Evolutionary conservation across 83 land plant species (phyloP).

Genomic region (Isoetes engelmannii): DNA sequence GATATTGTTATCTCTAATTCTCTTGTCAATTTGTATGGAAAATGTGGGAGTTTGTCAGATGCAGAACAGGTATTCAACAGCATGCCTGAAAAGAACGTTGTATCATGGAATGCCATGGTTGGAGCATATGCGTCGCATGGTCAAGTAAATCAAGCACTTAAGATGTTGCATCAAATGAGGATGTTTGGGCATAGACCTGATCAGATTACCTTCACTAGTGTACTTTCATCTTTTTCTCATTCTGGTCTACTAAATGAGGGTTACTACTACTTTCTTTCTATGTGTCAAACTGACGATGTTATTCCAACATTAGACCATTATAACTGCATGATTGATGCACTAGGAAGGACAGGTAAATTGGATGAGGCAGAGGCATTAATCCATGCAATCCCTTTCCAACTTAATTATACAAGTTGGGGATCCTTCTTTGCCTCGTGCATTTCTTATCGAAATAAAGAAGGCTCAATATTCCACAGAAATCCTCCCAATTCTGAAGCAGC

Average conservation of each 20-base stretch:
- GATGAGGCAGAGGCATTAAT: not conserved
- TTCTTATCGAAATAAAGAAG: too few relatives aligned
- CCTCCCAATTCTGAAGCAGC: too few relatives aligned
- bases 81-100: conserved; percentile 3
- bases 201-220: conserved; percentile 35
- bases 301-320: not conserved
- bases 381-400: not conserved
- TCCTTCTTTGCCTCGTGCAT: too few relatives aligned
- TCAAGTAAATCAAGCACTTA: not conserved
- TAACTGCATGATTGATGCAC: conserved; percentile 4
- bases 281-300: not conserved
- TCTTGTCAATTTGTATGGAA: conserved; percentile 7
- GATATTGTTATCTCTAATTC: not conserved
- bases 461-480: too few relatives aligned
- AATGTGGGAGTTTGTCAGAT: not conserved
- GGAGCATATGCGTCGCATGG: conserved; percentile 8
- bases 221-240: conserved; percentile 37
- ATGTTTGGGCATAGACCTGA: not conserved
- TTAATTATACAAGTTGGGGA: not conserved
- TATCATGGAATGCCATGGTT: conserved; percentile 9
- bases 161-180: conserved; percentile 7
- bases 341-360: not conserved
- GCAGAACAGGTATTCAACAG: not conserved
- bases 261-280: not conserved
- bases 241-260: not conserved